These are phyloP conservation scores for Triticum timopheevii DNA, from an alignment of 176 grass and related monocot genomes.

Conservation along the genomic window DNA sequence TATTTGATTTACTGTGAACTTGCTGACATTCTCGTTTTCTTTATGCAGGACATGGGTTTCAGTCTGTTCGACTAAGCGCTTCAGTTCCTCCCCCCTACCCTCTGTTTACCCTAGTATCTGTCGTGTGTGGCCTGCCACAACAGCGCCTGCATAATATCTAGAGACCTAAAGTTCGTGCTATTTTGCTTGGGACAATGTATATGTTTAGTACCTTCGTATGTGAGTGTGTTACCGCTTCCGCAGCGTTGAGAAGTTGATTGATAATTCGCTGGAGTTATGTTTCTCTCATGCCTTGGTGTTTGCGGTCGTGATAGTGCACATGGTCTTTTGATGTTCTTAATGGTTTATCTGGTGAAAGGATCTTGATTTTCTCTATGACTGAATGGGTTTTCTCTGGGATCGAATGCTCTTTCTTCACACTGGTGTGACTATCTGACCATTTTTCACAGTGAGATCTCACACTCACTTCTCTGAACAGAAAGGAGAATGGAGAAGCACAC, in stretches of 20 bases:
- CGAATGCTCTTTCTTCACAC: no score
- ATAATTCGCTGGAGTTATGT: neutral
- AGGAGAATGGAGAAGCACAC: no score
- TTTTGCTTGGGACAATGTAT: conserved; percentile 26
- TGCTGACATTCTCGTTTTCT: neutral
- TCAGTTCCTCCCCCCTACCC: neutral
- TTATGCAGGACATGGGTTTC: conserved; percentile 87
- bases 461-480: no score
- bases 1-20: neutral
- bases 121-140: neutral
- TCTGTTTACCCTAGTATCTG: neutral
- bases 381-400: no score
- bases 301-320: no score
- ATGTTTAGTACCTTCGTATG: neutral
- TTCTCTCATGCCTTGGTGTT: no score
- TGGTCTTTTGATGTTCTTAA: neutral
- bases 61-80: conserved; percentile 68
- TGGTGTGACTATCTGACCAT: no score
- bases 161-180: neutral
- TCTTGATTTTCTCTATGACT: neutral
- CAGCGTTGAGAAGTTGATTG: neutral
- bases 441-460: no score
- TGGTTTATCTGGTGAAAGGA: neutral
- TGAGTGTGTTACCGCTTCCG: neutral
- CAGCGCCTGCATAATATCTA: neutral